phyloP scores from a whole-genome alignment of 768 basidiomycete genomes.

The Mycena olivaceomarginata region DNA sequence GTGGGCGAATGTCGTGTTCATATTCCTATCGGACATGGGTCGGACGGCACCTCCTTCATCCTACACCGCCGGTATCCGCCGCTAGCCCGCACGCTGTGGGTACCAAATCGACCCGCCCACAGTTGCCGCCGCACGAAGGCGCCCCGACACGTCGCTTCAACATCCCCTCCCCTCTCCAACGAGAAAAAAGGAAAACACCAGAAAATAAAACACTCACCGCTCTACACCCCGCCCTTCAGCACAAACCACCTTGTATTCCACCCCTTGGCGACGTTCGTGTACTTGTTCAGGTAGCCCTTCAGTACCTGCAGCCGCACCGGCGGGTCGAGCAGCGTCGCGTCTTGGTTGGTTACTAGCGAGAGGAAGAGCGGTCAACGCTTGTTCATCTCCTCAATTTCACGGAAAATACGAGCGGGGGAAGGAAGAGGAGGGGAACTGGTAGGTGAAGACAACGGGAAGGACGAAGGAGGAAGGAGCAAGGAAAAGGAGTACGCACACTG shows the following conservation, averaged over 20 bases:
- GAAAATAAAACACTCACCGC: slow-evolving; percentile 72
- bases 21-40: too few species aligned
- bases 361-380: too few species aligned
- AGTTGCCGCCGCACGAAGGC: too few species aligned
- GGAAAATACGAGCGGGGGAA: not conserved
- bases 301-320: slow-evolving; percentile 56
- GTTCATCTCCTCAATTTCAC: too few species aligned
- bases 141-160: too few species aligned
- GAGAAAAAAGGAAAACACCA: not conserved
- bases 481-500: slow-evolving; percentile 76
- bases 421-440: too few species aligned
- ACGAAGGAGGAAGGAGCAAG: too few species aligned
- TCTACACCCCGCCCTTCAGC: slow-evolving; percentile 88
- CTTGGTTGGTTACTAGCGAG: slow-evolving; percentile 85
- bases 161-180: not conserved
- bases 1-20: not conserved
- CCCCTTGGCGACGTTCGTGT: slow-evolving; percentile 91
- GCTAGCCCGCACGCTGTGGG: too few species aligned
- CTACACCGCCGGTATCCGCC: too few species aligned
- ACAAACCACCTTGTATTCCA: slow-evolving; percentile 96
- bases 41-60: too few species aligned
- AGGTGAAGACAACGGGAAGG: too few species aligned
- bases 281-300: slow-evolving; percentile 92
- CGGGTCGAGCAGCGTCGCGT: slow-evolving; percentile 78
- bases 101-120: too few species aligned